Percentiles rank a stretch among this genome's conserved stretches.
Evolutionary conservation across 2,329 filamentous ascomycete genomes (phyloP).

Genomic region (Clarireedia homoeocarpa): DNA sequence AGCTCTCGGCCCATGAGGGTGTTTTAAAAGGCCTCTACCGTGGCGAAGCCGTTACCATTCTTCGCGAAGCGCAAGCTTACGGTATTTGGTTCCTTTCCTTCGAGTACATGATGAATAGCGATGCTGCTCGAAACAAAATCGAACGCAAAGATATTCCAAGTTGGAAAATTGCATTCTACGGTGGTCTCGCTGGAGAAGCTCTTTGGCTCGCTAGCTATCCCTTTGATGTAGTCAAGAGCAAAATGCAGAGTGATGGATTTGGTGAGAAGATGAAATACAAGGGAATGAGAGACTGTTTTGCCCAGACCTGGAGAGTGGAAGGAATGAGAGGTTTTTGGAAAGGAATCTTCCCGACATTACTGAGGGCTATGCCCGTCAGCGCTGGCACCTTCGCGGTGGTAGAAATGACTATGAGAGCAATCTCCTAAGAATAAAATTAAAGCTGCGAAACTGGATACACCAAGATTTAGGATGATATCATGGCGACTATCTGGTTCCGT

Average conservation of each 20-base stretch:
- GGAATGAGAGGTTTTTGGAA: conserved; percentile 87
- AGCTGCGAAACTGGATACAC: no score
- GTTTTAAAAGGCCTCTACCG: conserved; percentile 73
- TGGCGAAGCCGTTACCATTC: conserved; percentile 75
- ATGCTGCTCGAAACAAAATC: conserved; percentile 70
- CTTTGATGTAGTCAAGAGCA: conserved; percentile 96
- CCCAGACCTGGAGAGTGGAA: conserved; percentile 69
- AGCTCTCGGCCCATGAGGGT: conserved; percentile 62
- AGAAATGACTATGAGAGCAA: conserved; percentile 57
- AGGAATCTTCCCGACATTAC: conserved; percentile 79
- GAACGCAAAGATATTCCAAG: conserved; percentile 70
- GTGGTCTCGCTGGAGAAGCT: conserved; percentile 86
- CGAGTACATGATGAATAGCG: conserved; percentile 91
- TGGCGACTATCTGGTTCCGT: no score
- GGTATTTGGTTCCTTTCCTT: conserved; percentile 93
- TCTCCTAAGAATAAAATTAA: conserved; percentile 33
- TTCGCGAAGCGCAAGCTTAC: conserved; percentile 90
- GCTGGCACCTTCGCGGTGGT: conserved; percentile 94
- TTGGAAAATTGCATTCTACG: conserved; percentile 85
- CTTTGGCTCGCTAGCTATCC: conserved; percentile 93
- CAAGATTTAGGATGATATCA: no score
- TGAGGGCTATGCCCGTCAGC: conserved; percentile 95
- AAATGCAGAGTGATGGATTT: conserved; percentile 98
- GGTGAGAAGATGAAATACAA: conserved; percentile 62
- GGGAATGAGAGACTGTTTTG: conserved; percentile 84